These are phyloP conservation scores for Fusarium caatingaense DNA, from an alignment of 2,329 filamentous ascomycete genomes.

Conservation along the genomic window DNA sequence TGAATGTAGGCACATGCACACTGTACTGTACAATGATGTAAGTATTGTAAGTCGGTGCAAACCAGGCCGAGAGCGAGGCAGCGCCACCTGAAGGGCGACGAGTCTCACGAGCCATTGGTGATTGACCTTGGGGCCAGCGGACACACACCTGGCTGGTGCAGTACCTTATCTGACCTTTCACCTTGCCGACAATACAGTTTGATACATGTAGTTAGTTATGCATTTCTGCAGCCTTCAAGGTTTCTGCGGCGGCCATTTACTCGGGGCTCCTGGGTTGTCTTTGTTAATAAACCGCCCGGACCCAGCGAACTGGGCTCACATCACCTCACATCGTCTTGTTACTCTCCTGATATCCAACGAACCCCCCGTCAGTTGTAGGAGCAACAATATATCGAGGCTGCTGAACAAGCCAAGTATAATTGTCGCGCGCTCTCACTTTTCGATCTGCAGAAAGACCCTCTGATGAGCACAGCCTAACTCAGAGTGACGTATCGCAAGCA, in stretches of 20 bases:
- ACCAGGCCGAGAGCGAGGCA: constrained; percentile 32
- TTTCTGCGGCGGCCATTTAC: constrained; percentile 1
- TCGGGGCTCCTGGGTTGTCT: constrained; percentile 10
- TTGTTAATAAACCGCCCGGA: constrained; percentile 41
- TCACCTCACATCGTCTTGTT: constrained; percentile 46
- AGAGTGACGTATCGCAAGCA: constrained; percentile 42
- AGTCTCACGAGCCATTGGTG: constrained; percentile 36
- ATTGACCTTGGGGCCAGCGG: constrained; percentile 32
- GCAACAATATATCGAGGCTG: constrained; percentile 37
- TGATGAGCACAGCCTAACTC: constrained; percentile 37
- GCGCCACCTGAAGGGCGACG: constrained; percentile 32
- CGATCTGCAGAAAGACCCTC: constrained; percentile 35
- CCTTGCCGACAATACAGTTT: constrained; percentile 19
- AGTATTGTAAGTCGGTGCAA: constrained; percentile 42
- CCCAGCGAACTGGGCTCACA: constrained; percentile 42
- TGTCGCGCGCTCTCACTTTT: constrained; percentile 33
- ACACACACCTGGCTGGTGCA: constrained; percentile 25
- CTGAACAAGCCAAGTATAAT: constrained; percentile 33
- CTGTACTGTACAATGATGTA: constrained; percentile 44
- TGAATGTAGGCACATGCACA: constrained; percentile 21
- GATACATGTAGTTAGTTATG: constrained; percentile 8
- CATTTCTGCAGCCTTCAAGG: constrained; percentile 12
- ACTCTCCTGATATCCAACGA: constrained; percentile 46
- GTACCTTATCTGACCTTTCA: constrained; percentile 5
- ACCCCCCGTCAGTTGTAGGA: constrained; percentile 38